Base-by-base conservation (phyloP, 2,329 filamentous ascomycete species). In the Pseudocercospora eumusae region DNA sequence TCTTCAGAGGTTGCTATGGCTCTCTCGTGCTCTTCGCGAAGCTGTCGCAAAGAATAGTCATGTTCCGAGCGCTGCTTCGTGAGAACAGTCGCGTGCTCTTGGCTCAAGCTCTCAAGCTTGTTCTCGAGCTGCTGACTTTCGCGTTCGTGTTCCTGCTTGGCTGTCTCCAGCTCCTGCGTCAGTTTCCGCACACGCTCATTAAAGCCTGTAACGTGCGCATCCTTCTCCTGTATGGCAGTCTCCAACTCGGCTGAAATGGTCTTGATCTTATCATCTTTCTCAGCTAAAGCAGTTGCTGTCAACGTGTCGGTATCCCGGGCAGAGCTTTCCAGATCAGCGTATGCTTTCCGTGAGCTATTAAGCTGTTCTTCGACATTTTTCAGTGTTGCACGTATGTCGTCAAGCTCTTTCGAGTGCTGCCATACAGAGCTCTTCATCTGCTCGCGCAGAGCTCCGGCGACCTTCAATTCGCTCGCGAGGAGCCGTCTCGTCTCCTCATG, bases 1-100 rank as follows among this genome's bases (percentile, higher is more conserved):
- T 58, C 45, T 33, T 62, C 61, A 4, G 57, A 59, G 21, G 69
- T 66, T 3, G 49, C 45, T 21, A 64, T 45, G 4, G 66, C 63
- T 47, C 65, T 64, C 25, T 71, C 67, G 21, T 53, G 18, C 33
- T 57, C 55, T 11, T 33, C 31, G 2, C 31, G 11, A 15, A 33
- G 31, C 11, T 15, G 31, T 15, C 4, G 31, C 3, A 33, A 15
- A 4, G 31, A 33, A 4, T 33, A 11, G 13, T 33, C 31, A 4
- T 33, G 31, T 15, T 13, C 31, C 13, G 23, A 25, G 21, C 5
- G 20, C 11, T 27, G 18, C 10, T 20, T 9, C 23, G 8, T 15
- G 6, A 28, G 40, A 31, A 4, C 23, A 15, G 10, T n/a, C 18
- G 9, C 15, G 23, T 50, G 45, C 23, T 50, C 45, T 50, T 2